Evolutionary conservation across 768 basidiomycete species (phyloP), one percentile per base, ranked within the genome.

Genomic region (Agaricus subrufescens): DNA sequence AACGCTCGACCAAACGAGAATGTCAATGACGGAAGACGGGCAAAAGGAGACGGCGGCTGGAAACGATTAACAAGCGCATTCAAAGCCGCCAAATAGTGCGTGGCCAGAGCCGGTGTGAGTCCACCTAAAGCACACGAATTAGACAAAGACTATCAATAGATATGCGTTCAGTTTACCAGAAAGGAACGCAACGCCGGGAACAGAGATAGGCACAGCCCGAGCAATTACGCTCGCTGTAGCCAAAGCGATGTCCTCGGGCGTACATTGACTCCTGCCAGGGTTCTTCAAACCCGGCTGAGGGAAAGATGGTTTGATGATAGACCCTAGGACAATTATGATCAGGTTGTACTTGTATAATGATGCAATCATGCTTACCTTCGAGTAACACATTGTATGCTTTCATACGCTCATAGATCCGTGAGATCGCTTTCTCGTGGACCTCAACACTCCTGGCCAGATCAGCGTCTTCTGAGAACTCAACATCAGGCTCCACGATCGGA

Each of bases 401-500:
- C 62, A 79, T 77, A 40, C 73, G 64, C 26, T 75, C 73, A 62
- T 76, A 80, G 10, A 79, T 79, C 69, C 75, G 55, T 30, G 66
- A 66, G 48, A 80, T 77, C 23, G 73, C 72, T 65, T 71, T 71
- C 61, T 77, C 69, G 48, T 80, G 78, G 38, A 81, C 71, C 57
- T 79, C 74, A 0, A 70, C 70, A 55, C 77, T 80, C 58, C 76
- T 68, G 37, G 64, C 67, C 50, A 81, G 61, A 58, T 75, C 72
- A 23, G 78, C 75, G 43, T 81, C 78, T 31, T 69, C 78, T 26
- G 71, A 67, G 58, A 80, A 79, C 61, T 81, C 76, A 19, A 80
- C 74, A 60, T 81, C 80, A 11, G 77, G 80, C 60, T 81, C 79
- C 6, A 81, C 73, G 52, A 81, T 76, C 3, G 79, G 78, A n/a